phyloP scores from a whole-genome alignment of 2,329 filamentous ascomycete species.

The Verticillium isaacii region DNA sequence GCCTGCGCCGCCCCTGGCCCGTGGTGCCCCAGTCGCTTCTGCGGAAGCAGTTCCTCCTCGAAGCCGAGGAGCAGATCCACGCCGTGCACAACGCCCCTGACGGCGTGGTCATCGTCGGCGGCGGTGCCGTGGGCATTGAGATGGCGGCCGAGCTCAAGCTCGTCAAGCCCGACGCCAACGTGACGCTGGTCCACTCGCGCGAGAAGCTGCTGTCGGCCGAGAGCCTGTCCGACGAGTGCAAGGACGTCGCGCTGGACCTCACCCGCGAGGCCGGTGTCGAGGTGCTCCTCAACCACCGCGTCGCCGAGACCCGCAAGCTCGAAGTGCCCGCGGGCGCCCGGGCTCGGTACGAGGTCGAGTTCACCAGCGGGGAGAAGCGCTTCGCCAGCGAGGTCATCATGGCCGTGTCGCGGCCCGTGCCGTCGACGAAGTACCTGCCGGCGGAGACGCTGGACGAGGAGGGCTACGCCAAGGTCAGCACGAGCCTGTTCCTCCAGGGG shows the following conservation, averaged over 20 bases:
- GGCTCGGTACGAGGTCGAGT: conserved; percentile 42
- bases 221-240: conserved; percentile 64
- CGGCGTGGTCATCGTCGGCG: conserved; percentile 69
- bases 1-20: conserved; percentile 65
- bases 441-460: conserved; percentile 53
- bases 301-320: conserved; percentile 43
- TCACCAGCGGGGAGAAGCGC: conserved; percentile 57
- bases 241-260: conserved; percentile 54
- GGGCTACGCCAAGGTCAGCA: conserved; percentile 59
- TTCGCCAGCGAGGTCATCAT: conserved; percentile 62
- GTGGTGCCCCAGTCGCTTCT: conserved; percentile 64
- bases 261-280: conserved; percentile 60
- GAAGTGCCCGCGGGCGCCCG: conserved; percentile 33
- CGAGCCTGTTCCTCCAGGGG: conserved; percentile 46
- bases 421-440: conserved; percentile 62
- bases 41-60: conserved; percentile 57
- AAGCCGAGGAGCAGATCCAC: conserved; percentile 56
- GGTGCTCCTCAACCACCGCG: conserved; percentile 56
- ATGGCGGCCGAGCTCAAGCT: conserved; percentile 76
- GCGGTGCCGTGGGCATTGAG: conserved; percentile 74
- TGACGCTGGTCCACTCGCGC: conserved; percentile 73
- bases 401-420: conserved; percentile 59
- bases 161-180: conserved; percentile 56
- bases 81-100: conserved; percentile 45
- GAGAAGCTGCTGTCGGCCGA: conserved; percentile 68